Evolutionary conservation across 2,329 filamentous ascomycete species (phyloP), one percentile per base, ranked within the genome.

Genomic region (Ophiostoma piceae): DNA sequence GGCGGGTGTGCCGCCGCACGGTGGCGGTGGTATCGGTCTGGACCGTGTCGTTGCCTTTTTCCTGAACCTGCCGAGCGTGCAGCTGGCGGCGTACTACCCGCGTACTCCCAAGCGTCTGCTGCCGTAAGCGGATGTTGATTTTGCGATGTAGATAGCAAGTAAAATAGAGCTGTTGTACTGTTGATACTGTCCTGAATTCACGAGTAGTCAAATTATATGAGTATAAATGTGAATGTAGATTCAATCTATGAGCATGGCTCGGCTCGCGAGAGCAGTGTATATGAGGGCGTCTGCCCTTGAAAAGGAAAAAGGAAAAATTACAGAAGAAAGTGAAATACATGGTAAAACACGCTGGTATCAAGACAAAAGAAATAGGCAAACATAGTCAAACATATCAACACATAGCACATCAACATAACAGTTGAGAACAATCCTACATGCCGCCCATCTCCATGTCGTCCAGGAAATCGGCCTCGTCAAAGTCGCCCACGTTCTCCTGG

Each of bases 1-100:
- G 76, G 94, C 89, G 78, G 93, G 92, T 74, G 90, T 92, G 35
- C 93, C 94, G 37, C 92, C 93, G 1, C 93, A 97, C 77, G 93
- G 92, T 62, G 92, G 92, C 73, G 92, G 92, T 76, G 93, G 92
- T 79, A 94, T 96, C 74, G 93, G 94, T 68, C 83, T 97, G 64
- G 93, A 97, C 81, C 89, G 93, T 77, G 90, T 97, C 70, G 88
- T 96, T 64, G 85, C 86, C 12, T 88, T 84, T 82, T 88, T 83
- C 76, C 77, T 88, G 72, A 82, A 82, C 73, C 76, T 88, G 74
- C 85, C 85, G 1, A 86, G 82, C 75, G 85, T 88, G 60, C 86
- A 88, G 74, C 78, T 88, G 66, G 81, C 85, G 22, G 80, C 80
- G 71, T 86, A 84, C 75, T 88, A 87, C 76, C 86, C 86, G 9